Evolutionary conservation across 1,284 basidiomycete species (phyloP).

Genomic region (Porogramme epimiltina): DNA sequence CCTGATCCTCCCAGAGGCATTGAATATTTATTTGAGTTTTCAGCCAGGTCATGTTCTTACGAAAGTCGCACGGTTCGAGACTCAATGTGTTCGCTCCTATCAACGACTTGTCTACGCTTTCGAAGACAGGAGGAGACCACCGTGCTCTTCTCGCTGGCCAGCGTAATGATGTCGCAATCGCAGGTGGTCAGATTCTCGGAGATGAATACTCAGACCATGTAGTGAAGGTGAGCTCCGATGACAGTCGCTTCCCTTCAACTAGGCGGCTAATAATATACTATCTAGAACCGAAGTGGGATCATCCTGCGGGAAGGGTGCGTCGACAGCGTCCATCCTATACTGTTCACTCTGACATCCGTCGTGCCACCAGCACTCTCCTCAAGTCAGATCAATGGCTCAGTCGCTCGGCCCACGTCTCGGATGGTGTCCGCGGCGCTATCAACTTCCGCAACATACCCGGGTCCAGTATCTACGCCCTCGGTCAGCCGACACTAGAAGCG

Average conservation of each 20-base stretch:
- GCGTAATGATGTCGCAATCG: slow-evolving; percentile 75
- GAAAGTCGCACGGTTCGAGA: slow-evolving; percentile 75
- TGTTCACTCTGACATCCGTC: not conserved
- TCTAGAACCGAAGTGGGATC: slow-evolving; percentile 91
- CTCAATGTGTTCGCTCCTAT: slow-evolving; percentile 89
- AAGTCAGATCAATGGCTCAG: slow-evolving; percentile 92
- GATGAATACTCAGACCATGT: slow-evolving; percentile 96
- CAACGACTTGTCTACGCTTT: slow-evolving; percentile 81
- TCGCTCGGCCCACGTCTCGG: slow-evolving; percentile 63
- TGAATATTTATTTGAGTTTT: not conserved
- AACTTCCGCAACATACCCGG: slow-evolving; percentile 90
- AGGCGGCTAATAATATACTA: no score
- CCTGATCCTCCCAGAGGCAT: not conserved
- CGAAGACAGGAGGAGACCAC: slow-evolving; percentile 60
- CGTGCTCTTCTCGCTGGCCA: slow-evolving; percentile 61
- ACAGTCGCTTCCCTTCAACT: not conserved
- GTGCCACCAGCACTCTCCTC: slow-evolving; percentile 66
- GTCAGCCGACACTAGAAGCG: slow-evolving; percentile 92
- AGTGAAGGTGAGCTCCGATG: slow-evolving; percentile 63
- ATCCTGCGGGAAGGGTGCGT: slow-evolving; percentile 85
- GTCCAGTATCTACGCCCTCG: slow-evolving; percentile 88
- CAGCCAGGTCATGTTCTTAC: slow-evolving; percentile 85
- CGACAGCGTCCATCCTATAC: not conserved
- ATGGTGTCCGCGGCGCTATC: slow-evolving; percentile 86
- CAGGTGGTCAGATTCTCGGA: slow-evolving; percentile 85